A percentile compares a stretch with the other conserved stretches of the same genome.
Evolutionary conservation across 345 rosid species (phyloP).

Genomic region (Cochlearia excelsa): DNA sequence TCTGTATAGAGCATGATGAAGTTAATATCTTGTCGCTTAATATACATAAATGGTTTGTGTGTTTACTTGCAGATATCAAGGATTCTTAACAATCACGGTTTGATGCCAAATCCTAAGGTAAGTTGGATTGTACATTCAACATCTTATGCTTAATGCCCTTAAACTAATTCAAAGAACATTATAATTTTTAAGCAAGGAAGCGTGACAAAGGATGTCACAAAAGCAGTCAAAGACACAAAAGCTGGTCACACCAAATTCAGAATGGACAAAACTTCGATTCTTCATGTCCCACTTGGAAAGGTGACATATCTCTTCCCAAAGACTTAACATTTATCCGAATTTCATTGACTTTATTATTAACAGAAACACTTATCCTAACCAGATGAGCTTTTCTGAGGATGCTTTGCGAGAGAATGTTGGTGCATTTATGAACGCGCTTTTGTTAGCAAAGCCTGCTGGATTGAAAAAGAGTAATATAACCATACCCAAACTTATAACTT

Average conservation of each 20-base stretch:
- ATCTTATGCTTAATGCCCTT: constrained; percentile 1
- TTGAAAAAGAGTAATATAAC: not conserved
- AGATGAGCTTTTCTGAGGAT: too few species aligned
- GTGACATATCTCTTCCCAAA: not conserved
- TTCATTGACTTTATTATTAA: constrained; percentile 13
- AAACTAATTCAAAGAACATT: not conserved
- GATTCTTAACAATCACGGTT: too few species aligned
- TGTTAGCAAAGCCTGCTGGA: too few species aligned
- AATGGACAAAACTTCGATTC: too few species aligned
- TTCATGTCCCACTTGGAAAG: too few species aligned
- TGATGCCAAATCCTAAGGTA: too few species aligned
- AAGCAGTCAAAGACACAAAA: too few species aligned
- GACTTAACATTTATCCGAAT: not conserved
- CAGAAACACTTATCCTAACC: constrained; percentile 1
- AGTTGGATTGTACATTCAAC: constrained; percentile 33
- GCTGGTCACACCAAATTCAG: too few species aligned
- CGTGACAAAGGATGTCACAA: constrained; percentile 60
- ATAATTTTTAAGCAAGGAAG: constrained; percentile 68
- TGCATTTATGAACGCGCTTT: too few species aligned
- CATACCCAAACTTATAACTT: constrained; percentile 47
- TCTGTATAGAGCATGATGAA: constrained; percentile 4
- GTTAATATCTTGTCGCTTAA: not conserved
- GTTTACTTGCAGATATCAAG: not conserved
- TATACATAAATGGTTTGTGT: not conserved
- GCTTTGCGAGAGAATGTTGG: too few species aligned